phyloP scores from a whole-genome alignment of 306 rosid species.

The Lablab purpureus region DNA sequence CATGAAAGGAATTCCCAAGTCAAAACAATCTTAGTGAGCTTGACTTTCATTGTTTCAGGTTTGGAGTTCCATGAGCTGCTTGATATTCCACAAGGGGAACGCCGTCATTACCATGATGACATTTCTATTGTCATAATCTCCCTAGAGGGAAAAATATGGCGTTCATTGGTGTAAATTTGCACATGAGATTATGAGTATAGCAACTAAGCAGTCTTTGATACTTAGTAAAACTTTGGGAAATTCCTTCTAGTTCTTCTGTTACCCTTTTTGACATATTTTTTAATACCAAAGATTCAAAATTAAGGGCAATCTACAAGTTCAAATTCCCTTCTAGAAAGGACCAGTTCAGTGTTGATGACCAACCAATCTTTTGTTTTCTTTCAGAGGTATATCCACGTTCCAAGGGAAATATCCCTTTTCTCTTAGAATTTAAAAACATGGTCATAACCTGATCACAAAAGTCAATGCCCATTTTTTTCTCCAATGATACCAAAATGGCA shows the following conservation, averaged over 20 bases:
- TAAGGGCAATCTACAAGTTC: not conserved
- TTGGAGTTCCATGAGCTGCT: slow-evolving; percentile 78
- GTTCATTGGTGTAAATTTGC: slow-evolving; percentile 59
- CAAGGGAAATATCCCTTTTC: slow-evolving; percentile 27
- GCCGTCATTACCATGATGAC: slow-evolving; percentile 87
- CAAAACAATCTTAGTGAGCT: slow-evolving; percentile 14
- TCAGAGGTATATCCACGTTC: slow-evolving; percentile 20
- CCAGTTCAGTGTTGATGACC: not conserved
- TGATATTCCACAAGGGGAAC: slow-evolving; percentile 83
- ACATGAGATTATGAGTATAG: not conserved
- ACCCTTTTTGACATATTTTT: not conserved
- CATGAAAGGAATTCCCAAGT: not conserved
- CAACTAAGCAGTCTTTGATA: not conserved
- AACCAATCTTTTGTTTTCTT: slow-evolving; percentile 22
- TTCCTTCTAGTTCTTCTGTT: not conserved
- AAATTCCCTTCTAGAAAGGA: not conserved
- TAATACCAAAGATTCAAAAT: not conserved
- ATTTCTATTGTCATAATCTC: slow-evolving; percentile 72
- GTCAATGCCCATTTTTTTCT: slow-evolving; percentile 25
- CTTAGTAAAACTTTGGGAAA: slow-evolving; percentile 8
- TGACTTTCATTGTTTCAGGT: slow-evolving; percentile 60
- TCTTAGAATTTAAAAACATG: not conserved
- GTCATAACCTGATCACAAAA: slow-evolving; percentile 20
- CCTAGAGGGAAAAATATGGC: slow-evolving; percentile 84
- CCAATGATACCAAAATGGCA: slow-evolving; percentile 18